These are phyloP conservation scores for Tetrapyrgos nigripes DNA, from an alignment of 1,284 basidiomycete genomes.

Conservation along the genomic window DNA sequence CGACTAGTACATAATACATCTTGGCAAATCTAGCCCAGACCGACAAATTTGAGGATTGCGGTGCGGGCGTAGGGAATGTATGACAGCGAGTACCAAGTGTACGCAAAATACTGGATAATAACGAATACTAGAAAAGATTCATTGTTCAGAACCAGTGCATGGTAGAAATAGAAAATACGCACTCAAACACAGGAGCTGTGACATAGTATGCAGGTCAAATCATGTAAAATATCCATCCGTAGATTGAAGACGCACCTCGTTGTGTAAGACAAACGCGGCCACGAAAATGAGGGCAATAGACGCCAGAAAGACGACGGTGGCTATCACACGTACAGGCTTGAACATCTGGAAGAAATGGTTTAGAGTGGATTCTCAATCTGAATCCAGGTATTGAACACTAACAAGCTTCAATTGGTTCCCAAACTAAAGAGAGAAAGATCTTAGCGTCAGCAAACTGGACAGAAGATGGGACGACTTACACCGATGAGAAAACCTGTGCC, in stretches of 20 bases:
- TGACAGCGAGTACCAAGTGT: conserved; percentile 82
- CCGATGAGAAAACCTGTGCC: conserved; percentile 93
- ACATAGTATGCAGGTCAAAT: conserved; percentile 7
- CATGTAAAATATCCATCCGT: not conserved
- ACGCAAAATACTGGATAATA: conserved; percentile 85
- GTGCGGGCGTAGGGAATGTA: conserved; percentile 90
- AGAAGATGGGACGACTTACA: conserved; percentile 48
- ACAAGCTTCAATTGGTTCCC: conserved; percentile 81
- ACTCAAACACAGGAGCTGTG: conserved; percentile 55
- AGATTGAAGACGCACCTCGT: conserved; percentile 55
- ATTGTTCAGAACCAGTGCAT: conserved; percentile 13
- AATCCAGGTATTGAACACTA: conserved; percentile 24
- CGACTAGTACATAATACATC: not conserved
- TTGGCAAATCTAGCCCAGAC: conserved; percentile 45
- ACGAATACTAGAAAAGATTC: conserved; percentile 72
- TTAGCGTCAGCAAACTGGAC: not conserved
- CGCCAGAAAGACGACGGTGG: conserved; percentile 80
- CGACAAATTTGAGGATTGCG: conserved; percentile 70
- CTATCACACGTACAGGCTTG: conserved; percentile 88
- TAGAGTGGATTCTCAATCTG: not conserved
- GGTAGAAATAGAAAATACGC: conserved; percentile 27
- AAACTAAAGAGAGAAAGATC: conserved; percentile 55
- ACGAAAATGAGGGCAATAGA: conserved; percentile 84
- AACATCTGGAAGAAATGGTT: conserved; percentile 73
- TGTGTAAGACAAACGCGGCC: conserved; percentile 76